These are phyloP conservation scores for Boletus sensibilis DNA, from an alignment of 768 basidiomycete species.

Conservation along the genomic window DNA sequence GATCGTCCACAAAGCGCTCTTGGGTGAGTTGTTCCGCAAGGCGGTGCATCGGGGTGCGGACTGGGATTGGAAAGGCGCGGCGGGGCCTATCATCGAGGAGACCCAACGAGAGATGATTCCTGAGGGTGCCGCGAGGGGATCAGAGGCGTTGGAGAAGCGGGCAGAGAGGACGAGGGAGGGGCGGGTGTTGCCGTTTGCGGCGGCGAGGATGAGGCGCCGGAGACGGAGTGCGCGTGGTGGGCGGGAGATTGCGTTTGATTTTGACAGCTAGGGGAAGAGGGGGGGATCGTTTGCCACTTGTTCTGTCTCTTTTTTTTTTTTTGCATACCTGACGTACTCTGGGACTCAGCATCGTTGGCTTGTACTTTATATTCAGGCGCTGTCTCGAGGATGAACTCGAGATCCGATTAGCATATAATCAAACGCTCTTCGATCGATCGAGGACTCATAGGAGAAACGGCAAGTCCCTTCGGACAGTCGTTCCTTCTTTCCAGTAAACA, in stretches of 20 bases:
- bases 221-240: slow-evolving; percentile 20
- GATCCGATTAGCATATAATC: neutral
- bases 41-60: slow-evolving; percentile 10
- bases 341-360: no score
- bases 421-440: no score
- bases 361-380: neutral
- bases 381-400: neutral
- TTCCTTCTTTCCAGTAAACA: no score
- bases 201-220: slow-evolving; percentile 27
- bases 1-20: slow-evolving; percentile 19
- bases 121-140: neutral
- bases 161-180: neutral
- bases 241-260: slow-evolving; percentile 16
- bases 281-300: no score
- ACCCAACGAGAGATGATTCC: slow-evolving; percentile 23
- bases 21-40: slow-evolving; percentile 25
- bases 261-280: neutral
- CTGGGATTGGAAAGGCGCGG: slow-evolving; percentile 27
- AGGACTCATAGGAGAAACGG: no score
- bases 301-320: neutral
- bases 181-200: slow-evolving; percentile 17
- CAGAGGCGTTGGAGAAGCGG: neutral
- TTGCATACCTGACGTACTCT: neutral
- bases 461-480: no score
- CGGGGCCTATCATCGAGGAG: slow-evolving; percentile 14